Evolutionary conservation across 208 protist species (phyloP).

Genomic region (Trypanosoma conorhini): DNA sequence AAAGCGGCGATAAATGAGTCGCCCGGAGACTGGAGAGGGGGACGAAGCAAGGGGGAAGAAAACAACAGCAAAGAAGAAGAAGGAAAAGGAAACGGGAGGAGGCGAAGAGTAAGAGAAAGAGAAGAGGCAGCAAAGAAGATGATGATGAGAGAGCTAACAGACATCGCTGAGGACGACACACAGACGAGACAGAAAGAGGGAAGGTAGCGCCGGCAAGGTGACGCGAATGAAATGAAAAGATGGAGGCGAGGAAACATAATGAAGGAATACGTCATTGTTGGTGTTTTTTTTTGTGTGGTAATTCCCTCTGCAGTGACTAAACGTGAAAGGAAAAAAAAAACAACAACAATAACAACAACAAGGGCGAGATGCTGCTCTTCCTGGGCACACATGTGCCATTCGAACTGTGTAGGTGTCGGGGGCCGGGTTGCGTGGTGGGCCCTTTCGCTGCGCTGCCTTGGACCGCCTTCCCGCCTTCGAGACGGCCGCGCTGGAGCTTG

Average conservation of each 20-base stretch:
- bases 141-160: slow-evolving; percentile 20
- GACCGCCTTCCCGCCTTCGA: slow-evolving; percentile 1
- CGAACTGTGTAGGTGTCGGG: neutral
- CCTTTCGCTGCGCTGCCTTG: slow-evolving; percentile 1
- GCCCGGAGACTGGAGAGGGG: neutral
- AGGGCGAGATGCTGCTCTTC: too few species aligned
- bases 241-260: neutral
- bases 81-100: neutral
- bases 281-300: too few species aligned
- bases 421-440: neutral
- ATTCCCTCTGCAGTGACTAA: too few species aligned
- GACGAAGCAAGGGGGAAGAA: neutral
- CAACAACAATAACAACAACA: too few species aligned
- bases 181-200: neutral
- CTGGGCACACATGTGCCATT: neutral
- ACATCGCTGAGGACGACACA: neutral
- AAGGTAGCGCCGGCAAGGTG: too few species aligned
- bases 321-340: too few species aligned
- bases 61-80: neutral
- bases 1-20: slow-evolving; percentile 18
- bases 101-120: slow-evolving; percentile 8
- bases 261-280: neutral
- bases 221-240: neutral
- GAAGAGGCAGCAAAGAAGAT: too few species aligned
- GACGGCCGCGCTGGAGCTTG: slow-evolving; percentile 6